Percentiles rank a stretch among this genome's conserved stretches.
Conservation (phyloP, 1,284 basidiomycete species). For the Cutaneotrichosporon cavernicola region DNA sequence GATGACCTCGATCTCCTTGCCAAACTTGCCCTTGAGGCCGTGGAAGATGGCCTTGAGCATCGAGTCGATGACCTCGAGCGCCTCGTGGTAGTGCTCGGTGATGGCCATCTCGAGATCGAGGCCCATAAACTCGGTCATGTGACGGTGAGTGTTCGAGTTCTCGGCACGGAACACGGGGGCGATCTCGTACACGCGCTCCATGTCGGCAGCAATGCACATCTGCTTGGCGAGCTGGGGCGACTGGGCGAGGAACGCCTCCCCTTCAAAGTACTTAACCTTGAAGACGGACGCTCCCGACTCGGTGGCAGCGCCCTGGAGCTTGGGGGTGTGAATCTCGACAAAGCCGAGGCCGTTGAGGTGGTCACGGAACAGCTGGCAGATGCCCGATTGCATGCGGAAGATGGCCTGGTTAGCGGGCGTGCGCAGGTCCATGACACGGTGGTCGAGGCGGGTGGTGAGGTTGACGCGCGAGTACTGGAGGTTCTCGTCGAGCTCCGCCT, state of each 20-base stretch:
- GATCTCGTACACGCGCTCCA: constrained; percentile 97
- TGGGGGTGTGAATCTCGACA: constrained; percentile 95
- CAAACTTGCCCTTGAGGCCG: constrained; percentile 72
- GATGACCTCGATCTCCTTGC: constrained; percentile 75
- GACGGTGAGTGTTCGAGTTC: constrained; percentile 93
- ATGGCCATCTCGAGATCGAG: constrained; percentile 99
- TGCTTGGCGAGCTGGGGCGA: constrained; percentile 97
- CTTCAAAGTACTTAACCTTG: constrained; percentile 97
- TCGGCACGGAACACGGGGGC: constrained; percentile 91
- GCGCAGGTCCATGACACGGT: constrained; percentile 92
- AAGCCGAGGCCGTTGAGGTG: constrained; percentile 69
- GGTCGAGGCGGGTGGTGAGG: constrained; percentile 91
- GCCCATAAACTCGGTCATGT: constrained; percentile 98
- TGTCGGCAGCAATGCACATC: constrained; percentile 98
- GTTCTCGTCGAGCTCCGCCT: constrained; percentile 58
- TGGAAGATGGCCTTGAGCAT: constrained; percentile 82
- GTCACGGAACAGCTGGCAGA: constrained; percentile 85
- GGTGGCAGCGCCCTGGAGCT: constrained; percentile 94
- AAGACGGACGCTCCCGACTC: constrained; percentile 97
- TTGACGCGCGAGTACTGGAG: constrained; percentile 62
- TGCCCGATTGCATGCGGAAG: constrained; percentile 85
- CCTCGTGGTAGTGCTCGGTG: constrained; percentile 97
- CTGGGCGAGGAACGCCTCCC: constrained; percentile 89
- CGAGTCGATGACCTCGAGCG: constrained; percentile 79
- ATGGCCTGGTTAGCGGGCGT: constrained; percentile 96